Evolutionary conservation across 2,329 filamentous ascomycete genomes (phyloP), one percentile per base, ranked within the genome.

Genomic region (Penicillium sp.): DNA sequence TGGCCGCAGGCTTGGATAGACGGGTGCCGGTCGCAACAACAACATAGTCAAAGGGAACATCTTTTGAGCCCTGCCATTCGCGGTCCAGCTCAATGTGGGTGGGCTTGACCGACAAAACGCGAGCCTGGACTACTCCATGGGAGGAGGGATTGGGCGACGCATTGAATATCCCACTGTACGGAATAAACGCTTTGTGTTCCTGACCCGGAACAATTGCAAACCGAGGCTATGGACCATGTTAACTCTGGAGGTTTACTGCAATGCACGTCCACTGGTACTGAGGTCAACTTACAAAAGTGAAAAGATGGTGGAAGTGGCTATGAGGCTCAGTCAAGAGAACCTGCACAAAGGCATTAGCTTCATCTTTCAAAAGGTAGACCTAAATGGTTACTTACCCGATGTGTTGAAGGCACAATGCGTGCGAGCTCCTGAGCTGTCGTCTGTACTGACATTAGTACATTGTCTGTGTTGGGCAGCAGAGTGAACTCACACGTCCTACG

Each of bases 101-200:
- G 0, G 61, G 44, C 7, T 61, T 57, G 4, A 67, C 58, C 5
- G 64, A 64, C 21, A 64, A 48, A 2, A 64, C 66, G 12, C 65
- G 60, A 7, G 64, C 66, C 50, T 64, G 64, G n/a, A 67, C 54
- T 15, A 67, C 58, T 4, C 53, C 43, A 47, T 68, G 65, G 17
- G 53, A 48, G 6, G 57, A 48, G 6, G 61, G 46, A 21, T 59
- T 55, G 8, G 62, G 55, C 2, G 56, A 46, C 0, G 52, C 53
- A 2, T 61, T 53, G 45, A 68, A 69, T 12, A 69, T 52, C 2
- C 57, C 58, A 21, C 48, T 64, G 53, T 69, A 67, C 4, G 63
- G 64, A 41, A 68, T 63, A 46, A 69, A 68, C 0, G 66, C 65
- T 51, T 69, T 69, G 32, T 69, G 66, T 43, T 68, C 66, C 26